Base-by-base conservation (phyloP, 495 filamentous ascomycete species). In the Aspergillus cavernicola region DNA sequence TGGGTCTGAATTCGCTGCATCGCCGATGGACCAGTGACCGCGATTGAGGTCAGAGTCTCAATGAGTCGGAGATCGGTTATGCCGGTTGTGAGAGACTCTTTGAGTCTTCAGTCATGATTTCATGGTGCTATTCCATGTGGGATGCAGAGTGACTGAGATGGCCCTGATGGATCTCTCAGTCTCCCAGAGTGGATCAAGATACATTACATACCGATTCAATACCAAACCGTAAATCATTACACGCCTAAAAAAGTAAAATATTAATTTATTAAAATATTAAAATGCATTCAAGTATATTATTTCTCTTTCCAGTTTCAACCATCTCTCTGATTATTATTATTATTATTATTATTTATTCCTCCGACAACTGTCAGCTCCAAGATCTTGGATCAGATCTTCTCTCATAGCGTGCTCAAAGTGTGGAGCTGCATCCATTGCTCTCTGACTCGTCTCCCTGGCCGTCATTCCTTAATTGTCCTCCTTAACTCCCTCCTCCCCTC, bases 381-480 rank as follows among this genome's bases (percentile, higher is more conserved):
- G 70, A 73, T 73, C 70, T 71, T 71, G 67, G 70, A 69, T 73
- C 70, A 69, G 70, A 73, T 73, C 70, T 71, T 73, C 68, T 67
- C 59, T 55, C 63, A 71, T 73, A 68, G 68, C 66, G 66, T 70
- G 70, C 63, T 66, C 60, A 32, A 51, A 41, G 60, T 58, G 66
- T 69, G 64, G 65, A 66, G 60, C 65, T 54, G 52, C 59, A 61
- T 59, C 41, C 65, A 67, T 67, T 66, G 66, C 66, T 66, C 60
- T 62, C 61, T 61, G 69, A 71, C 62, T 68, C 68, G 62, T 71
- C 67, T 68, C 64, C 67, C 61, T 24, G 18, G 42, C 57, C 43
- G 16, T 45, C 32, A 28, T 50, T 43, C 39, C 50, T 44, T 53
- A 12, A 38, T 52, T n/a, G n/a, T n/a, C n/a, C n/a, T n/a, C n/a